Conservation (phyloP, 768 basidiomycete genomes). For the Boletus barrowsii region DNA sequence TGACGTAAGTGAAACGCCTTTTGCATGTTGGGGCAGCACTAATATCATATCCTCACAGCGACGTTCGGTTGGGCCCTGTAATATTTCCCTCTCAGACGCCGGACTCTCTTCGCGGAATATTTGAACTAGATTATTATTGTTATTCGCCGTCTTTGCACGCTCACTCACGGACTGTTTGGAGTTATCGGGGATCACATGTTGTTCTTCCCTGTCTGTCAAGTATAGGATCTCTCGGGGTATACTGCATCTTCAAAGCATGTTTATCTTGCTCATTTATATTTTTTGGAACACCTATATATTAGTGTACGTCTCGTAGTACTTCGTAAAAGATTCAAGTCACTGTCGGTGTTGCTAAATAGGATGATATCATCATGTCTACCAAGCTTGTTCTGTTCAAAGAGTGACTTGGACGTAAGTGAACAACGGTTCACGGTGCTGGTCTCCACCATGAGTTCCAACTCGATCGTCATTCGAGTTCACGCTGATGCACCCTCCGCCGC, state of each 20-base stretch:
- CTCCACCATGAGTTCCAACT: slow-evolving; percentile 16
- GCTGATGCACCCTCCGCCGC: slow-evolving; percentile 44
- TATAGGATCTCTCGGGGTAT: slow-evolving; percentile 32
- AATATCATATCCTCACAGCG: not conserved
- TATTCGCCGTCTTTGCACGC: slow-evolving; percentile 27
- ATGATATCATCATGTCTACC: too few relatives aligned
- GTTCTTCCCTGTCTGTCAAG: slow-evolving; percentile 19
- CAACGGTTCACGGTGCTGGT: too few relatives aligned
- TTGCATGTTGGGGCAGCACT: not conserved
- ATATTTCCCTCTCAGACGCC: slow-evolving; percentile 1
- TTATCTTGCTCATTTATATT: slow-evolving; percentile 38
- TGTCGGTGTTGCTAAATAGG: not conserved
- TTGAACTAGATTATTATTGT: slow-evolving; percentile 30
- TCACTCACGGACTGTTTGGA: slow-evolving; percentile 33
- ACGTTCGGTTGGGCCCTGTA: not conserved
- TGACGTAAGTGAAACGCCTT: slow-evolving; percentile 13
- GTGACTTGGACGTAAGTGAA: too few relatives aligned
- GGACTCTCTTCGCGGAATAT: slow-evolving; percentile 20
- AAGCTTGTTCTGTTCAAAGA: too few relatives aligned
- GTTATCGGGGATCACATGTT: slow-evolving; percentile 21
- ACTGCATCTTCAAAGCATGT: slow-evolving; percentile 35
- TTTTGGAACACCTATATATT: slow-evolving; percentile 33
- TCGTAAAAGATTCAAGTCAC: not conserved
- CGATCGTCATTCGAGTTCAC: slow-evolving; percentile 38
- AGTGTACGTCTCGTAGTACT: slow-evolving; percentile 29